Evolutionary conservation across 2,329 filamentous ascomycete genomes (phyloP).

Genomic region (Coleophoma crateriformis): DNA sequence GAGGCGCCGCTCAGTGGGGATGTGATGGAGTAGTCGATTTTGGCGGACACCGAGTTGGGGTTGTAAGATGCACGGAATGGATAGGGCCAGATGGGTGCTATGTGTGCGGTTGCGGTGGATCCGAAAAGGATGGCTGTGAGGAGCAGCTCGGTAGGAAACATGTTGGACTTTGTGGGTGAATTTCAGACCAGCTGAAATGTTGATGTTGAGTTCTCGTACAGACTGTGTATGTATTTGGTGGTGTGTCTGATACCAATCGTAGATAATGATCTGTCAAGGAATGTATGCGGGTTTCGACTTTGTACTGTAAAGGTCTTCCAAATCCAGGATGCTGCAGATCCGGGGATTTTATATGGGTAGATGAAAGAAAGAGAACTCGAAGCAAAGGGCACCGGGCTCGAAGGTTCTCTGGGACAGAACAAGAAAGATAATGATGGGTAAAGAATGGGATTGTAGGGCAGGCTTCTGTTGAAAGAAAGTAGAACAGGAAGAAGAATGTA

Average conservation of each 20-base stretch:
- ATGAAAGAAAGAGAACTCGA: too few relatives aligned
- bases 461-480: too few relatives aligned
- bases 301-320: too few relatives aligned
- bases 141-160: slow-evolving; percentile 1
- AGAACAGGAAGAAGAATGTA: too few relatives aligned
- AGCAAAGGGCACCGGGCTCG: too few relatives aligned
- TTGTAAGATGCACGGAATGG: slow-evolving; percentile 12
- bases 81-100: slow-evolving; percentile 13
- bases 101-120: slow-evolving; percentile 10
- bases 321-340: too few relatives aligned
- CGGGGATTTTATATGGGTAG: too few relatives aligned
- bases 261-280: too few relatives aligned
- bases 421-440: too few relatives aligned
- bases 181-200: slow-evolving; percentile 7
- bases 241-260: background rate
- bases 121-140: slow-evolving; percentile 1
- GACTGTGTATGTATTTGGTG: background rate
- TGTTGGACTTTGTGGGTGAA: slow-evolving; percentile 2
- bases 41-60: background rate
- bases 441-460: too few relatives aligned
- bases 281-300: too few relatives aligned
- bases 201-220: background rate
- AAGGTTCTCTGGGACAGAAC: too few relatives aligned
- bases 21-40: slow-evolving; percentile 10
- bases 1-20: slow-evolving; percentile 4